Conservation (phyloP, 192 early-diverging fungal genomes). For the Paraglomus occultum region DNA sequence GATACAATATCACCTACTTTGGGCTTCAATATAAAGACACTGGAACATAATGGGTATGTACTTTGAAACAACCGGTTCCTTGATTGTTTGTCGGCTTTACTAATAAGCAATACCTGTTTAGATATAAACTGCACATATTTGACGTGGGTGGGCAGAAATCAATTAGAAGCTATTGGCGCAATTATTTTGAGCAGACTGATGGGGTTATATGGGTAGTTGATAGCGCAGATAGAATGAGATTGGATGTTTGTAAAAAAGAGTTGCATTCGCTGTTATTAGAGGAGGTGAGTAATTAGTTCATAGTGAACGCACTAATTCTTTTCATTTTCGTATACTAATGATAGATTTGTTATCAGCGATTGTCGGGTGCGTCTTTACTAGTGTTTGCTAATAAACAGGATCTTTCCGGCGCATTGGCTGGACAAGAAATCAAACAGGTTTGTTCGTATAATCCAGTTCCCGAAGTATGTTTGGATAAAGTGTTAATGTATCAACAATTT, state of each 20-base stretch:
- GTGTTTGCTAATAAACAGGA: slow-evolving; percentile 99
- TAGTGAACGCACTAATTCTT: neutral
- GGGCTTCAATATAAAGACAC: slow-evolving; percentile 97
- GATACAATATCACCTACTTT: slow-evolving; percentile 91
- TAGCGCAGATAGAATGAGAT: slow-evolving; percentile 78
- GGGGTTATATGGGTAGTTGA: slow-evolving; percentile 98
- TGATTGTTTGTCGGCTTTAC: neutral
- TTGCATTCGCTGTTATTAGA: slow-evolving; percentile 78
- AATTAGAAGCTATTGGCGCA: slow-evolving; percentile 97
- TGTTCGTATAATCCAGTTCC: neutral
- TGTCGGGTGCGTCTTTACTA: slow-evolving; percentile 90
- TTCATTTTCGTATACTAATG: neutral
- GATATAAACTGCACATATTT: slow-evolving; percentile 89
- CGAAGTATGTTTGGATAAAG: neutral
- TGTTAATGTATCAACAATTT: slow-evolving; percentile 21
- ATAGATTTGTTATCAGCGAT: slow-evolving; percentile 45
- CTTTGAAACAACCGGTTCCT: neutral
- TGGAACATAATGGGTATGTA: slow-evolving; percentile 73
- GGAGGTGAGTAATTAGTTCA: slow-evolving; percentile 56
- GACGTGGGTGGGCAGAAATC: slow-evolving; percentile 98
- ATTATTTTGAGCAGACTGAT: slow-evolving; percentile 99
- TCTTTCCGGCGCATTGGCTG: slow-evolving; percentile 74
- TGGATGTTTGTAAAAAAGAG: slow-evolving; percentile 81
- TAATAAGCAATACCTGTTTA: slow-evolving; percentile 26
- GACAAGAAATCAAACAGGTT: slow-evolving; percentile 71